Conservation (phyloP, 129 eudicot genomes). For the Cynara cardunculus region DNA sequence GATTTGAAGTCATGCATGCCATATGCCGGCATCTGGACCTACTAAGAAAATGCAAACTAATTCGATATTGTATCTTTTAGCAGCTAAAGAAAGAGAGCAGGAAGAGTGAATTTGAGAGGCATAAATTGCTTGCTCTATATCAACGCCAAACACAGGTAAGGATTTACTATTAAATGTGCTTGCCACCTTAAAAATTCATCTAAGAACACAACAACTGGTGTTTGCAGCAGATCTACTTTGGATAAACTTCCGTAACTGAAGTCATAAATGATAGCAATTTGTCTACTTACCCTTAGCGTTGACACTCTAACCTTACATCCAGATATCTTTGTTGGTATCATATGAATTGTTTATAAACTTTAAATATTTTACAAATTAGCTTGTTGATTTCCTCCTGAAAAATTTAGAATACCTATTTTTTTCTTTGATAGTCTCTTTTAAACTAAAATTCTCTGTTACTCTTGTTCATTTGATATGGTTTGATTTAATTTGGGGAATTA, state of each 20-base stretch:
- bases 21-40: constrained; percentile 11
- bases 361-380: not conserved
- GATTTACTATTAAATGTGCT: not conserved
- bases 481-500: too few species aligned
- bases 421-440: too few species aligned
- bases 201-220: constrained; percentile 4
- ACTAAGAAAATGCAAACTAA: constrained; percentile 17
- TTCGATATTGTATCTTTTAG: not conserved
- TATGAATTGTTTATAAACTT: not conserved
- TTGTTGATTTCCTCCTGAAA: not conserved
- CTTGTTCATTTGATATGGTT: too few species aligned
- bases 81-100: constrained; percentile 94
- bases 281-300: not conserved
- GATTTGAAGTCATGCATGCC: constrained; percentile 10
- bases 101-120: constrained; percentile 88
- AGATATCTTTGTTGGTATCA: constrained; percentile 2
- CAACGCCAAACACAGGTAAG: constrained; percentile 93
- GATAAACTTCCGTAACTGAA: constrained; percentile 13
- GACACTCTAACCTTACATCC: not conserved
- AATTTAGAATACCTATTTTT: too few species aligned
- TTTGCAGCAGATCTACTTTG: constrained; percentile 13
- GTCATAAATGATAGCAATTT: constrained; percentile 8
- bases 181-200: constrained; percentile 4
- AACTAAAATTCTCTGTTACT: too few species aligned
- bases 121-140: constrained; percentile 84